These are phyloP conservation scores for Crithidia thermophila DNA, from an alignment of 208 protist genomes.

Conservation along the genomic window DNA sequence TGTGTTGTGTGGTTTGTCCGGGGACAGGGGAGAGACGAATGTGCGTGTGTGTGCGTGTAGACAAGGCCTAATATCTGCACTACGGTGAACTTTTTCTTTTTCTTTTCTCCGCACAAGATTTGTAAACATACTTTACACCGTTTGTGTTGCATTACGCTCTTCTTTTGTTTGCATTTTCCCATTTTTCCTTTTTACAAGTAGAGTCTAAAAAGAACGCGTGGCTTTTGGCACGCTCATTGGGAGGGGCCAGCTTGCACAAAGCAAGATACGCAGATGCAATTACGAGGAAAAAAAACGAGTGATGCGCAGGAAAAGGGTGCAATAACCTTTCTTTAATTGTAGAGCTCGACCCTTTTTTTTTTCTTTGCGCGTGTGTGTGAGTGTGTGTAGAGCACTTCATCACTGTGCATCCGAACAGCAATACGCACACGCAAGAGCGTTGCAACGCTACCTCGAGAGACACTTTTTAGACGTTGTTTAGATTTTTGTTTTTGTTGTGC, in stretches of 20 bases:
- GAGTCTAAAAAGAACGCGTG: too few relatives aligned
- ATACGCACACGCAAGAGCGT: too few relatives aligned
- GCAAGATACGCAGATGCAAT: background rate
- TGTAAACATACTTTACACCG: background rate
- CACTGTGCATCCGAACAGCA: too few relatives aligned
- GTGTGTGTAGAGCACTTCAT: too few relatives aligned
- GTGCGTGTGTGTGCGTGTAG: background rate
- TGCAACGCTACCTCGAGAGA: too few relatives aligned
- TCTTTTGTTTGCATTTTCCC: background rate
- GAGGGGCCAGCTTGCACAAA: background rate
- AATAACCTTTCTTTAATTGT: background rate
- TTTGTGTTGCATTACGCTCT: background rate
- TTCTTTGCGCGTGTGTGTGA: constrained; percentile 6
- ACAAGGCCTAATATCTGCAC: too few relatives aligned
- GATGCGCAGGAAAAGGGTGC: background rate
- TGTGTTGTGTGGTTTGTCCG: background rate
- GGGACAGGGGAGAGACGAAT: too few relatives aligned
- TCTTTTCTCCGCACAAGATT: too few relatives aligned
- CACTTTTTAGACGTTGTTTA: too few relatives aligned
- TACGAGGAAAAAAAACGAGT: background rate
- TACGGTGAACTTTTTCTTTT: background rate
- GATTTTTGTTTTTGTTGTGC: too few relatives aligned
- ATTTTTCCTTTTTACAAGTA: background rate
- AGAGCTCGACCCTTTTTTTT: constrained; percentile 14
- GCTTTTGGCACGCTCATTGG: too few relatives aligned